Base-by-base conservation (phyloP, 2,329 filamentous ascomycete genomes). In the Dendryphion nanum region DNA sequence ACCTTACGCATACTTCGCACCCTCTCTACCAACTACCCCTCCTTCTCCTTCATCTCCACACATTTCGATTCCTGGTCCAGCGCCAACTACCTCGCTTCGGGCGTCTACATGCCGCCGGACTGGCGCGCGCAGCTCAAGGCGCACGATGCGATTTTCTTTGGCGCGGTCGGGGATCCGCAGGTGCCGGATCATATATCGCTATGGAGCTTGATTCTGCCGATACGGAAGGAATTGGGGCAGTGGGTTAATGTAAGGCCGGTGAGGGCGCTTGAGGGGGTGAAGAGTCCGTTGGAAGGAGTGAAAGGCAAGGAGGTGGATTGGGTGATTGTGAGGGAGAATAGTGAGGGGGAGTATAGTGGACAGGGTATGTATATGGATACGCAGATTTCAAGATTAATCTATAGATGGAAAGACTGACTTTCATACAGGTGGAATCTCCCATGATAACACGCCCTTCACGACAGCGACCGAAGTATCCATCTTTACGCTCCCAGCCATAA, bases 291-390 rank as follows among this genome's bases (percentile, higher is more conserved):
- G 12, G 54, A 72, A 39, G 68, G 72, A 39, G 64, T 76, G 40
- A 67, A 71, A 48, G 70, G 74, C 0, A 79, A 78, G 1, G 78
- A 84, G 35, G 73, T 83, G 0, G 78, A 84, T 62, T 83, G 80
- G 79, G 77, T 83, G 7, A 82, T 84, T 37, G 67, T 84, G 28
- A 77, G 81, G 17, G 82, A 84, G 63, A 84, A 83, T 61, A 80
- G 76, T 18, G 81, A 84, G 47, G 81, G 81, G 36, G 81, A 84
- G 51, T 83, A 84, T 44, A 78, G 79, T 1, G 80, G 81, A 0
- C 79, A 84, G 41, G 81, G n/a, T n/a, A n/a, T n/a, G n/a, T n/a
- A n/a, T n/a, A n/a, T n/a, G n/a, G n/a, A n/a, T n/a, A n/a, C n/a
- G n/a, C n/a, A n/a, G n/a, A n/a, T n/a, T n/a, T n/a, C n/a, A n/a